Percentiles rank a stretch among this genome's conserved stretches.
Conservation (phyloP, 2,329 filamentous ascomycete species). For the Phialemoniopsis sp. region DNA sequence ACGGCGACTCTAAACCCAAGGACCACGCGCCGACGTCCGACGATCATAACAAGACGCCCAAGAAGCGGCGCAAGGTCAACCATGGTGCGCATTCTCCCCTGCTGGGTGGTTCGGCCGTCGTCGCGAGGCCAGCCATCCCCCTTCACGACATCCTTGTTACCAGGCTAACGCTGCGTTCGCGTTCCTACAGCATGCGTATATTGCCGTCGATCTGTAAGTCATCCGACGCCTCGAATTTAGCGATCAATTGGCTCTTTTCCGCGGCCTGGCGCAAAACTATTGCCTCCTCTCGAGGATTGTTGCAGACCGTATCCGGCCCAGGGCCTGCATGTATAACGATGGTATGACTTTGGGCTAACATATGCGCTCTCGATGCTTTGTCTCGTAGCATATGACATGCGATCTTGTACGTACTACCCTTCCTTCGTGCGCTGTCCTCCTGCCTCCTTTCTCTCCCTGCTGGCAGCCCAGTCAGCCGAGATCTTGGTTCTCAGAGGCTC, state of each 20-base stretch:
- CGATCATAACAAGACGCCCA: slow-evolving; percentile 54
- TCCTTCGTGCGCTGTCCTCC: slow-evolving; percentile 15
- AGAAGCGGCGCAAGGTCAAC: slow-evolving; percentile 86
- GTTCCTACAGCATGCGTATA: slow-evolving; percentile 74
- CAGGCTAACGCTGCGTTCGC: slow-evolving; percentile 14
- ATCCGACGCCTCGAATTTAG: slow-evolving; percentile 13
- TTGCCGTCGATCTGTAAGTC: slow-evolving; percentile 84
- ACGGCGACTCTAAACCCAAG: slow-evolving; percentile 29
- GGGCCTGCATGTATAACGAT: slow-evolving; percentile 6
- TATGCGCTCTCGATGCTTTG: slow-evolving; percentile 28
- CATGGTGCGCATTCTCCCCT: slow-evolving; percentile 59
- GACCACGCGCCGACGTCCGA: slow-evolving; percentile 20
- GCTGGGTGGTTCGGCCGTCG: slow-evolving; percentile 6
- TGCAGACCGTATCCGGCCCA: slow-evolving; percentile 3
- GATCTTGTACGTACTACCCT: slow-evolving; percentile 67
- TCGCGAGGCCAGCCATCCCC: slow-evolving; percentile 14
- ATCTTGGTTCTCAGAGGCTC: slow-evolving; percentile 21
- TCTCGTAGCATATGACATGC: slow-evolving; percentile 80
- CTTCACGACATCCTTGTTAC: slow-evolving; percentile 10
- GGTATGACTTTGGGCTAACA: slow-evolving; percentile 20
- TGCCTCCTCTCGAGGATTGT: slow-evolving; percentile 8
- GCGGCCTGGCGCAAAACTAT: slow-evolving; percentile 9
- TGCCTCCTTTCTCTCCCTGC: slow-evolving; percentile 13
- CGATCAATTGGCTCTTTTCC: slow-evolving; percentile 11
- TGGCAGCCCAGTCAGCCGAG: slow-evolving; percentile 12